Conservation (phyloP, 2,329 filamentous ascomycete genomes). For the Monosporascus cannonballus region DNA sequence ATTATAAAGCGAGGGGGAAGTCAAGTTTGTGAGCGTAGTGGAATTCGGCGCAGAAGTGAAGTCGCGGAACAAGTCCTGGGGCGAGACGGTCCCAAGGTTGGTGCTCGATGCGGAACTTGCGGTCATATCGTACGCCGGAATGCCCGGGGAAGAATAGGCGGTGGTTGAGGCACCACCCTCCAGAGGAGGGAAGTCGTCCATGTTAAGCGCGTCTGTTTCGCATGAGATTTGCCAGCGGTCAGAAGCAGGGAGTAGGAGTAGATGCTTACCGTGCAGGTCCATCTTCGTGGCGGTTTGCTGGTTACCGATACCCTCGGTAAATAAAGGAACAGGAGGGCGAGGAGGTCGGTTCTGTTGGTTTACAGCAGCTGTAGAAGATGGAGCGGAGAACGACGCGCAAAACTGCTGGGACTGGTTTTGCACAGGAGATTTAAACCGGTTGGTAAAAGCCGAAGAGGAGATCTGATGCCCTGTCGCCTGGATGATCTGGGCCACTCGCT, state of each 20-base stretch:
- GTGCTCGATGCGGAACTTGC: constrained; percentile 40
- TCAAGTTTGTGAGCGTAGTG: constrained; percentile 73
- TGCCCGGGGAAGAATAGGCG: constrained; percentile 48
- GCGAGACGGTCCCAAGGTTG: constrained; percentile 70
- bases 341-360: constrained; percentile 45
- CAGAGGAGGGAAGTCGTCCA: constrained; percentile 54
- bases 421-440: constrained; percentile 50
- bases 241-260: constrained; percentile 4
- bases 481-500: constrained; percentile 53
- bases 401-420: constrained; percentile 46
- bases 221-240: constrained; percentile 24
- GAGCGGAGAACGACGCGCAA: constrained; percentile 59
- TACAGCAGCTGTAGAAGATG: constrained; percentile 52
- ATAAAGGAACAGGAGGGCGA: constrained; percentile 67
- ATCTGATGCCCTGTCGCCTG: constrained; percentile 50
- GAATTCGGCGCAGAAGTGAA: constrained; percentile 76
- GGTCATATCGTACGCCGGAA: constrained; percentile 46
- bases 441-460: constrained; percentile 47
- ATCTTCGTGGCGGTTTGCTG: constrained; percentile 41
- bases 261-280: constrained; percentile 48
- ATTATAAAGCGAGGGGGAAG: constrained; percentile 73
- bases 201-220: constrained; percentile 45
- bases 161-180: constrained; percentile 44
- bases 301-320: constrained; percentile 54
- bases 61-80: constrained; percentile 70